Conservation (phyloP, 768 basidiomycete species). For the Pisolithus albus region DNA sequence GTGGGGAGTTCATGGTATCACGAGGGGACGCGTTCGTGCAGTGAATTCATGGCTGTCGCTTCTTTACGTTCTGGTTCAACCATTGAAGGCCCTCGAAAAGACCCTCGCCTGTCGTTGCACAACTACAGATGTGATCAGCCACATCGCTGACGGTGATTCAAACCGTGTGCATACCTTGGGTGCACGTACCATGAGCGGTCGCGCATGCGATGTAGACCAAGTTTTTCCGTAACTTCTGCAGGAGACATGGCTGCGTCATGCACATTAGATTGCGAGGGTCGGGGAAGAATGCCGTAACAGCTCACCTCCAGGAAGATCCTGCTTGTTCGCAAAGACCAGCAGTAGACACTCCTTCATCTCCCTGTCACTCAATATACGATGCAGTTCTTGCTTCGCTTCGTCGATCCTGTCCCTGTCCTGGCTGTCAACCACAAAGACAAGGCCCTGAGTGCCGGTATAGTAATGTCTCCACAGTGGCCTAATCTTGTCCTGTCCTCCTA, state of each 20-base stretch:
- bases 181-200: slow-evolving; percentile 99
- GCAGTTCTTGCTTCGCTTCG: slow-evolving; percentile 92
- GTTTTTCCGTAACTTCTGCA: slow-evolving; percentile 95
- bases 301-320: slow-evolving; percentile 93
- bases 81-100: slow-evolving; percentile 96
- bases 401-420: slow-evolving; percentile 93
- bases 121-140: slow-evolving; percentile 40
- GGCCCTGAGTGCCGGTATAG: slow-evolving; percentile 97
- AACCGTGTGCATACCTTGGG: slow-evolving; percentile 62
- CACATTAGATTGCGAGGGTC: slow-evolving; percentile 1
- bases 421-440: slow-evolving; percentile 97
- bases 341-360: slow-evolving; percentile 98
- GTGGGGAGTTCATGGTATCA: slow-evolving; percentile 12
- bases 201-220: slow-evolving; percentile 92
- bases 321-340: slow-evolving; percentile 99
- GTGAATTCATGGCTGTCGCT: slow-evolving; percentile 60
- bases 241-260: slow-evolving; percentile 80
- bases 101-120: slow-evolving; percentile 94
- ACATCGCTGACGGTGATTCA: background rate
- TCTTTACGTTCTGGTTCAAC: slow-evolving; percentile 96
- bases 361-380: slow-evolving; percentile 90
- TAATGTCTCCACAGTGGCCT: slow-evolving; percentile 98
- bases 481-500: slow-evolving; percentile 99
- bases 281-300: slow-evolving; percentile 5
- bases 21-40: slow-evolving; percentile 11